Conservation (phyloP, 805 yeast species). For the Maudiozyma saulgeensis region DNA sequence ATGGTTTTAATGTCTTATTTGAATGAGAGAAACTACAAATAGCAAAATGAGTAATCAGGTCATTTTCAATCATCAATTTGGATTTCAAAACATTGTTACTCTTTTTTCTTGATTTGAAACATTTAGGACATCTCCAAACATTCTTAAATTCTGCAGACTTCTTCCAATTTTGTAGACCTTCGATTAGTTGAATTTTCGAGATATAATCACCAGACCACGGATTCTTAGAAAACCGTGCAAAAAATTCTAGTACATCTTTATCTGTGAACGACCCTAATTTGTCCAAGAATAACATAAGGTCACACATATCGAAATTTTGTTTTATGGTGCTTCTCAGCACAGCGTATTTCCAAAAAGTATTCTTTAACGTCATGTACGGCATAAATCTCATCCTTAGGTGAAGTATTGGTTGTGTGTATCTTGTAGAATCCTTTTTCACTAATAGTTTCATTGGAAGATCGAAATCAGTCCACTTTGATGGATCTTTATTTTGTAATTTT, state of each 20-base stretch:
- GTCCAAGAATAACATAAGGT: slow-evolving; percentile 54
- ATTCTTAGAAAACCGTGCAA: slow-evolving; percentile 36
- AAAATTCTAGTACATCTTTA: slow-evolving; percentile 45
- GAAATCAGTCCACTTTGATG: slow-evolving; percentile 18
- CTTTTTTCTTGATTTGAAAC: slow-evolving; percentile 50
- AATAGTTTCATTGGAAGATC: slow-evolving; percentile 32
- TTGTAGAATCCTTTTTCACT: slow-evolving; percentile 3
- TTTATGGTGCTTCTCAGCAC: slow-evolving; percentile 36
- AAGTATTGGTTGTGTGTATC: slow-evolving; percentile 37
- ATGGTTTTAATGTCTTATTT: slow-evolving; percentile 49
- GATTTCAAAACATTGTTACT: slow-evolving; percentile 32
- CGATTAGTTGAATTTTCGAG: slow-evolving; percentile 37
- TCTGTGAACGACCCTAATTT: slow-evolving; percentile 38
- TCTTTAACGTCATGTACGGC: slow-evolving; percentile 54
- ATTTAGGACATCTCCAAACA: slow-evolving; percentile 71
- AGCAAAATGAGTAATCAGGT: slow-evolving; percentile 78
- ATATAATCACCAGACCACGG: slow-evolving; percentile 48
- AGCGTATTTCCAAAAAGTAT: slow-evolving; percentile 60
- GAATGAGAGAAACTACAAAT: slow-evolving; percentile 72
- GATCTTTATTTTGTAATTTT: slow-evolving; percentile 21
- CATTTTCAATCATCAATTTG: slow-evolving; percentile 34
- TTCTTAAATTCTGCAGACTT: slow-evolving; percentile 31
- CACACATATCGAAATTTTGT: slow-evolving; percentile 40
- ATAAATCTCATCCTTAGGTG: slow-evolving; percentile 54
- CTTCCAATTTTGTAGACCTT: slow-evolving; percentile 36